Percentiles rank a stretch among this genome's conserved stretches.
phyloP scores from a whole-genome alignment of 768 basidiomycete species.

The Psilocybe cyanescens region DNA sequence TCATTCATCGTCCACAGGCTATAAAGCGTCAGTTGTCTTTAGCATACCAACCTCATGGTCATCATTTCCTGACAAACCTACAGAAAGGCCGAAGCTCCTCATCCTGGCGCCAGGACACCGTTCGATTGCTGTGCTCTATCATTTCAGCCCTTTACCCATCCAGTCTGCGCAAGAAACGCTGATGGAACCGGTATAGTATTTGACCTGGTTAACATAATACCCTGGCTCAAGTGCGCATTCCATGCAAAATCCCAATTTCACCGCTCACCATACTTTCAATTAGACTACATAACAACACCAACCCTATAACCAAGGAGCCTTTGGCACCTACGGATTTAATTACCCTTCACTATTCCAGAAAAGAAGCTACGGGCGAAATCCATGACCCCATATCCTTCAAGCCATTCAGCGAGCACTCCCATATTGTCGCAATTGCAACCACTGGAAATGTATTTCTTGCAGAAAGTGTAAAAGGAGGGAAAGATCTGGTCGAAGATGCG shows the following conservation, averaged over 20 bases:
- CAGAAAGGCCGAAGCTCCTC: slow-evolving; percentile 72
- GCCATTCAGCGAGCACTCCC: slow-evolving; percentile 94
- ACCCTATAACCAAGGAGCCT: slow-evolving; percentile 77
- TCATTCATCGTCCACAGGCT: slow-evolving; percentile 80
- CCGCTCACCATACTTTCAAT: slow-evolving; percentile 9
- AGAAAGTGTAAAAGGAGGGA: slow-evolving; percentile 86
- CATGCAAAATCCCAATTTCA: neutral
- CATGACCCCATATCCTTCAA: slow-evolving; percentile 99
- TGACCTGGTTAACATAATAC: slow-evolving; percentile 90
- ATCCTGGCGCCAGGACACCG: slow-evolving; percentile 68
- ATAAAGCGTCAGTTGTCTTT: slow-evolving; percentile 55
- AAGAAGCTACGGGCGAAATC: slow-evolving; percentile 80
- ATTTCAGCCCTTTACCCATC: slow-evolving; percentile 87
- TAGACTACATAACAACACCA: slow-evolving; percentile 82
- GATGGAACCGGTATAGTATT: slow-evolving; percentile 85
- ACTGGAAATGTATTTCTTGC: slow-evolving; percentile 94
- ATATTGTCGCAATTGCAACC: slow-evolving; percentile 87
- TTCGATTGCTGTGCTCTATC: slow-evolving; percentile 94
- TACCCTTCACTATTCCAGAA: slow-evolving; percentile 80
- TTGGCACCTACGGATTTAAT: slow-evolving; percentile 77
- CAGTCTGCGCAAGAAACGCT: slow-evolving; percentile 83
- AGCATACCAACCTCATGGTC: slow-evolving; percentile 3
- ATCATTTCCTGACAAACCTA: slow-evolving; percentile 15
- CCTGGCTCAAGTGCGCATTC: slow-evolving; percentile 83
- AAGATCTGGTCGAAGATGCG: slow-evolving; percentile 85